phyloP scores from a whole-genome alignment of 106 monocot species.

The Allium sativum region DNA sequence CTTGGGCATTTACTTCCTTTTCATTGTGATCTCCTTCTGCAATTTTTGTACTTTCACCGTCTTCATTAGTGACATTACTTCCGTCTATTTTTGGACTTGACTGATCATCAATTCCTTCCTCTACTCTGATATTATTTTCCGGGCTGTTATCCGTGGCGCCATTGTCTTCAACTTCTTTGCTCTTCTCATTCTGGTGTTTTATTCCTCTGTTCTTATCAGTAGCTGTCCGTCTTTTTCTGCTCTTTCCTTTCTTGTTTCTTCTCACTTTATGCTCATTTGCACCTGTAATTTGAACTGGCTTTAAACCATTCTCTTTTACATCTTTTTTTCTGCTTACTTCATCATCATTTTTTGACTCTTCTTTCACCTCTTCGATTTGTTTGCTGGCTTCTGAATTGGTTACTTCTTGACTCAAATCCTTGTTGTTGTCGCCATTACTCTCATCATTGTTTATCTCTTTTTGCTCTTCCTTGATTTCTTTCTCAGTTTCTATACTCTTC shows the following conservation, averaged over 20 bases:
- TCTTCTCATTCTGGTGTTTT: not conserved
- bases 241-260: too few relatives aligned
- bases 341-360: constrained; percentile 5
- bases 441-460: not conserved
- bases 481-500: not conserved
- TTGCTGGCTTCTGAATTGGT: not conserved
- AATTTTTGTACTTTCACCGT: not conserved
- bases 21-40: not conserved
- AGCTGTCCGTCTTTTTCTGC: too few relatives aligned
- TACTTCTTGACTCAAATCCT: not conserved
- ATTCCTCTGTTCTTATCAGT: not conserved
- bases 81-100: not conserved
- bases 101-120: not conserved
- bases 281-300: too few relatives aligned
- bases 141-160: not conserved
- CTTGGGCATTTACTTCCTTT: not conserved
- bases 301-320: too few relatives aligned
- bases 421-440: not conserved
- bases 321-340: too few relatives aligned
- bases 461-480: too few relatives aligned
- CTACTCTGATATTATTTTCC: not conserved
- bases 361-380: not conserved
- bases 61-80: not conserved
- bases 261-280: too few relatives aligned
- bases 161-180: not conserved